phyloP scores from a whole-genome alignment of 257 asterid genomes.

The Fraxinus excelsior region DNA sequence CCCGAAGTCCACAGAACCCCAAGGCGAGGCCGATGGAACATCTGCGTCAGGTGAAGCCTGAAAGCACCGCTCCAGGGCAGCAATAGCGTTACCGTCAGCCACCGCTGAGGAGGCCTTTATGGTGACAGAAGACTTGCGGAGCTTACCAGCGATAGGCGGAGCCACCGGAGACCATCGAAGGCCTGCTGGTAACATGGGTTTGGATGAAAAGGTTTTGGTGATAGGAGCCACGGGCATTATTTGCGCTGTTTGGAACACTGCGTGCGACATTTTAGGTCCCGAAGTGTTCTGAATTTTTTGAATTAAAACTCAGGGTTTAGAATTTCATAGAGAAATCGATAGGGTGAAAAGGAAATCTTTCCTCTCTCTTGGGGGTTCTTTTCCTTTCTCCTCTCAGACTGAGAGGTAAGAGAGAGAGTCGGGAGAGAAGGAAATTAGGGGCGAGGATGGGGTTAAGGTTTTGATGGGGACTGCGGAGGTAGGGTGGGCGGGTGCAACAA shows the following conservation, averaged over 20 bases:
- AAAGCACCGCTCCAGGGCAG: constrained; percentile 76
- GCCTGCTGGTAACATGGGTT: constrained; percentile 39
- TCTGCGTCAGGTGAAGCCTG: constrained; percentile 45
- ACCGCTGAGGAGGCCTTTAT: constrained; percentile 59
- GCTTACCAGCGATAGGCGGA: constrained; percentile 31
- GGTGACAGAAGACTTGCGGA: constrained; percentile 31
- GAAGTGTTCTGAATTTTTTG: background rate
- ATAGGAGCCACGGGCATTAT: constrained; percentile 59
- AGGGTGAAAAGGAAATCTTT: background rate
- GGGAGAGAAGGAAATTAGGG: constrained; percentile 31
- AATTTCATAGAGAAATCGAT: constrained; percentile 32
- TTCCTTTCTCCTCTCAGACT: constrained; percentile 26
- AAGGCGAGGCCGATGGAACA: constrained; percentile 44
- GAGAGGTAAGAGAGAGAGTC: constrained; percentile 24
- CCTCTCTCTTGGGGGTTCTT: background rate
- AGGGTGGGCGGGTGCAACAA: constrained; percentile 28
- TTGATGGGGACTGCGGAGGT: constrained; percentile 30
- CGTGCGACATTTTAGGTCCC: constrained; percentile 48
- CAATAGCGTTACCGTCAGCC: constrained; percentile 49
- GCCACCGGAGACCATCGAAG: constrained; percentile 29
- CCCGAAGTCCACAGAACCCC: constrained; percentile 39
- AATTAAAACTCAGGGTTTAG: constrained; percentile 31
- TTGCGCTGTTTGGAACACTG: constrained; percentile 69
- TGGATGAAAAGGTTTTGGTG: constrained; percentile 58
- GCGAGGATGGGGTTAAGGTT: constrained; percentile 43